Conservation (phyloP, 495 filamentous ascomycete genomes). For the Pyrenula massariospora region DNA sequence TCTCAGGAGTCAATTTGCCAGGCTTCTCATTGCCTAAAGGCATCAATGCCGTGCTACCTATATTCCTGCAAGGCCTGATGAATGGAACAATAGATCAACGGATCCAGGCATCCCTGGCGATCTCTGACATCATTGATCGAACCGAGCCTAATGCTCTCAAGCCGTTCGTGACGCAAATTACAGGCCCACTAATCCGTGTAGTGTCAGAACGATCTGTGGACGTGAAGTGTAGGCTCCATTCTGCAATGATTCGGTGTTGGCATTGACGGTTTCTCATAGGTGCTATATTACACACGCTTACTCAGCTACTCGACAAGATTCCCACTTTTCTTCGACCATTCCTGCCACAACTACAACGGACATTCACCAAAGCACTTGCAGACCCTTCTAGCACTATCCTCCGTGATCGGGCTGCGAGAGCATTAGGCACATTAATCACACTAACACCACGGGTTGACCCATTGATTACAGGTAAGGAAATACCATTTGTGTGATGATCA, state of each 20-base stretch:
- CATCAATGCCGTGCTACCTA: constrained; percentile 91
- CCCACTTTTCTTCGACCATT: constrained; percentile 92
- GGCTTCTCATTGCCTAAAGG: constrained; percentile 94
- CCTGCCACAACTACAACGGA: constrained; percentile 89
- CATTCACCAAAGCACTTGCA: constrained; percentile 89
- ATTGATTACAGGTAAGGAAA: constrained; percentile 47
- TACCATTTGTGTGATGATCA: background rate
- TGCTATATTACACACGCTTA: constrained; percentile 86
- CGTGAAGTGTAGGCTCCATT: constrained; percentile 53
- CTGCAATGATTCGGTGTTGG: background rate
- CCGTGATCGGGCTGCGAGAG: constrained; percentile 83
- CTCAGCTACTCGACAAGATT: constrained; percentile 94
- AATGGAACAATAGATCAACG: constrained; percentile 87
- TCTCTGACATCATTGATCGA: constrained; percentile 89
- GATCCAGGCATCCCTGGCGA: constrained; percentile 81
- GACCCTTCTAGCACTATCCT: constrained; percentile 86
- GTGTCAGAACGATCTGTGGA: constrained; percentile 92
- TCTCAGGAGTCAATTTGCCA: constrained; percentile 70
- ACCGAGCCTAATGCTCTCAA: constrained; percentile 74
- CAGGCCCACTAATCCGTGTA: constrained; percentile 91
- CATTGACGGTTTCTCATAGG: constrained; percentile 23
- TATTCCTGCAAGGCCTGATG: constrained; percentile 95
- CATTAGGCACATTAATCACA: constrained; percentile 89
- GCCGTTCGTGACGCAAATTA: constrained; percentile 94
- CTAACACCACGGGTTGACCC: constrained; percentile 93